phyloP scores from a whole-genome alignment of 2,329 filamentous ascomycete genomes.

The Alternaria triticimaculans region DNA sequence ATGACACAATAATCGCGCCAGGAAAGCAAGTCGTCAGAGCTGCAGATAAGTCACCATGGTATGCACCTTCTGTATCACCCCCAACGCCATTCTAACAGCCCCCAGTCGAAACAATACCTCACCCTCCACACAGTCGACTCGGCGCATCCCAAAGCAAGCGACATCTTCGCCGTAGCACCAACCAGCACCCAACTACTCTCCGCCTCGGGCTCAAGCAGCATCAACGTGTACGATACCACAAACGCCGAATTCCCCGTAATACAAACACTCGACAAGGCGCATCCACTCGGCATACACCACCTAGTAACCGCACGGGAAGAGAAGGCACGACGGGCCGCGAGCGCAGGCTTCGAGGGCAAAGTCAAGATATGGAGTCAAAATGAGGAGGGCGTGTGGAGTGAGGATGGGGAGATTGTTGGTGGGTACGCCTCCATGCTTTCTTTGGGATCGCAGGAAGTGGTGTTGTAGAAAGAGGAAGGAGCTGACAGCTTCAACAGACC shows the following conservation, averaged over 20 bases:
- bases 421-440: slow-evolving; percentile 34
- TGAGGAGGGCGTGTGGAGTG: slow-evolving; percentile 60
- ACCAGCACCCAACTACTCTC: slow-evolving; percentile 78
- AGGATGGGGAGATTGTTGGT: slow-evolving; percentile 56
- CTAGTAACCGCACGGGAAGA: slow-evolving; percentile 74
- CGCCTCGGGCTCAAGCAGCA: slow-evolving; percentile 72
- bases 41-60: slow-evolving; percentile 9
- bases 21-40: neutral
- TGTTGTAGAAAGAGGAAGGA: neutral
- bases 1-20: neutral
- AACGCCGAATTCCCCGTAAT: slow-evolving; percentile 74
- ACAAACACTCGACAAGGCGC: slow-evolving; percentile 80
- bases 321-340: slow-evolving; percentile 68
- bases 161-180: slow-evolving; percentile 83
- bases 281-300: slow-evolving; percentile 92
- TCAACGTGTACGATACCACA: slow-evolving; percentile 79
- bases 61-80: neutral
- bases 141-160: slow-evolving; percentile 72
- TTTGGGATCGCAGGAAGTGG: slow-evolving; percentile 1
- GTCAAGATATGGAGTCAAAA: slow-evolving; percentile 79
- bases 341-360: slow-evolving; percentile 87
- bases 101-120: slow-evolving; percentile 96
- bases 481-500: slow-evolving; percentile 44
- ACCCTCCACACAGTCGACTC: slow-evolving; percentile 89
- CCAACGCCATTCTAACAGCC: slow-evolving; percentile 12